Conservation (phyloP, 2,329 filamentous ascomycete genomes). For the Venturia asperata region DNA sequence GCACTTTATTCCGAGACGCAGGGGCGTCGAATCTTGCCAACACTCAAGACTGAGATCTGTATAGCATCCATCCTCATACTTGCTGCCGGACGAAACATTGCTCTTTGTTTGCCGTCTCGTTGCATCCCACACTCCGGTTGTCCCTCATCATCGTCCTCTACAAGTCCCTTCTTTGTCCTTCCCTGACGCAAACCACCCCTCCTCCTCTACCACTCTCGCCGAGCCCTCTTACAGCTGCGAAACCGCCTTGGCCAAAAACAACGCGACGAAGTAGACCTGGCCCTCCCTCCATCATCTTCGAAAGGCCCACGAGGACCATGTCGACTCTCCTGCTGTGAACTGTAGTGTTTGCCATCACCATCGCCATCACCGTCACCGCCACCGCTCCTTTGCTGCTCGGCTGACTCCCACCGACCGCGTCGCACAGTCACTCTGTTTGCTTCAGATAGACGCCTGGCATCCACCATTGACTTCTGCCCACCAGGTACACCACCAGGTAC, state of each 20-base stretch:
- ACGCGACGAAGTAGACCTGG: neutral
- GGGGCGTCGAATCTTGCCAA: conserved; percentile 10
- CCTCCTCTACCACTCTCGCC: neutral
- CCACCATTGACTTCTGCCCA: neutral
- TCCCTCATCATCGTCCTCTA: neutral
- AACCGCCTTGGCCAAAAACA: conserved; percentile 12
- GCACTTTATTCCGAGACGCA: conserved; percentile 5
- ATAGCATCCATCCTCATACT: neutral
- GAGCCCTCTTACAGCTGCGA: conserved; percentile 3
- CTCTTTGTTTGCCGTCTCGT: neutral
- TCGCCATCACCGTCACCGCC: neutral
- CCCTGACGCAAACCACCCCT: neutral
- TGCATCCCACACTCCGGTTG: neutral
- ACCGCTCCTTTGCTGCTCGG: neutral
- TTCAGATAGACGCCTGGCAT: conserved; percentile 10
- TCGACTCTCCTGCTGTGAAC: conserved; percentile 3
- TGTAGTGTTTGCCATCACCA: conserved; percentile 1
- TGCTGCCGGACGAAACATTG: neutral
- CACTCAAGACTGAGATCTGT: neutral
- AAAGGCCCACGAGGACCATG: neutral
- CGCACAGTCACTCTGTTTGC: conserved; percentile 7
- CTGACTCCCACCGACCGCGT: neutral
- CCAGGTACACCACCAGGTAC: neutral
- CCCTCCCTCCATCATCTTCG: neutral
- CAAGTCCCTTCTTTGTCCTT: neutral